Evolutionary conservation across 371 early-diverging fungal genomes (phyloP), one percentile per base, ranked within the genome.

Genomic region (Mycotypha africana): DNA sequence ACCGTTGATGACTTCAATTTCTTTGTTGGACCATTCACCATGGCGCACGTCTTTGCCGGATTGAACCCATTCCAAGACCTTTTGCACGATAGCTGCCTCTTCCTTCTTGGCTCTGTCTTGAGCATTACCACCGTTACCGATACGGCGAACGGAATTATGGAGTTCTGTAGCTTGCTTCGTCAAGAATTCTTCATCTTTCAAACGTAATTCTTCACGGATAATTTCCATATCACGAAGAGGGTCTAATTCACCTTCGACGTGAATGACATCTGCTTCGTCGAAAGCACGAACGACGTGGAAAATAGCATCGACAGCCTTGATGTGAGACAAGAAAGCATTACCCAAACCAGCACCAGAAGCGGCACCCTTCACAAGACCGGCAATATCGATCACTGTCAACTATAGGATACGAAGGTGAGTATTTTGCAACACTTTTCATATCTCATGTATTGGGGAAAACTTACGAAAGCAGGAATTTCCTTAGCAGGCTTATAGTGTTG

Each of bases 371-470:
- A 99, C 96, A 28, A 99, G 81, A 25, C 99, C 99, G 30, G 99
- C 99, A 74, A 99, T 99, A 68, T 99, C 99, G 53, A 91, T 92
- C 35, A 99, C 89, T 3, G 91, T 91, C 51, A 99, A 75, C 69
- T 68, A 46, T 6, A 9, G 25, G 12, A 44, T 31, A 20, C 4
- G 9, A 20, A 53, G 58, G 78, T 20, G 82, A 15, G 3, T 21
- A 8, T 47, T 28, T 43, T 1, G 9, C 24, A 14, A n/a, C n/a
- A n/a, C 24, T 32, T 28, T 26, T 35, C 14, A 39, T 36, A 45
- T 32, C 22, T 21, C 8, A 28, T n/a, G 4, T 17, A 6, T 14
- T 21, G n/a, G n/a, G 2, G 9, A 26, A n/a, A 22, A 47, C 66
- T 51, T 65, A 72, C 69, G 49, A 72, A 85, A 34, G 90, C 89